These are phyloP conservation scores for Cryptococcus deneoformans DNA, from an alignment of 1,284 basidiomycete genomes.

Conservation along the genomic window DNA sequence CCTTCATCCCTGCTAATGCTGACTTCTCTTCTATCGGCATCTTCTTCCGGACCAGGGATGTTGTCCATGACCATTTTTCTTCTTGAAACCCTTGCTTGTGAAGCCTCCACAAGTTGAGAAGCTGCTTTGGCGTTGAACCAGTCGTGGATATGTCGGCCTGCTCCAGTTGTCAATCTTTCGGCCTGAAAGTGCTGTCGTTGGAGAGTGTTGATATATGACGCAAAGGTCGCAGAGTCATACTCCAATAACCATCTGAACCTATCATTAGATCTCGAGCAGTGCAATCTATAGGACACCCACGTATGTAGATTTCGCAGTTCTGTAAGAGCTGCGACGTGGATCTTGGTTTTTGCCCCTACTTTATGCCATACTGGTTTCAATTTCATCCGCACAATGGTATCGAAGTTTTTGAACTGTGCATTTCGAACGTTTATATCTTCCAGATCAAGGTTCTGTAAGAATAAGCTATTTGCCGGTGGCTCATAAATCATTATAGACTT, in stretches of 20 bases:
- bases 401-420: slow-evolving; percentile 92
- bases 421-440: slow-evolving; percentile 93
- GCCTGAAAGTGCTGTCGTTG: slow-evolving; percentile 44
- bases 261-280: neutral
- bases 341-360: slow-evolving; percentile 86
- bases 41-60: slow-evolving; percentile 17
- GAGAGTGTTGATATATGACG: slow-evolving; percentile 87
- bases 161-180: slow-evolving; percentile 32
- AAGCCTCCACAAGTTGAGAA: slow-evolving; percentile 69
- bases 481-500: slow-evolving; percentile 22
- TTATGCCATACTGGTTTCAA: slow-evolving; percentile 96
- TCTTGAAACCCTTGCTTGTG: slow-evolving; percentile 37
- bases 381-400: slow-evolving; percentile 80
- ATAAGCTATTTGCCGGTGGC: neutral
- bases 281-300: slow-evolving; percentile 53
- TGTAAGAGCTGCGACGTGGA: slow-evolving; percentile 83
- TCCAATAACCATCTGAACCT: slow-evolving; percentile 72
- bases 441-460: slow-evolving; percentile 69
- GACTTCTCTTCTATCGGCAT: slow-evolving; percentile 1
- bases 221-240: slow-evolving; percentile 88
- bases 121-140: slow-evolving; percentile 63
- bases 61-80: slow-evolving; percentile 31
- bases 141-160: slow-evolving; percentile 43
- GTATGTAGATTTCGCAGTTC: slow-evolving; percentile 78
- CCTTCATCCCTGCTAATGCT: slow-evolving; percentile 14